These are phyloP conservation scores for Thalassiosira oceanica DNA, from an alignment of 352 stramenopile genomes.

Conservation along the genomic window DNA sequence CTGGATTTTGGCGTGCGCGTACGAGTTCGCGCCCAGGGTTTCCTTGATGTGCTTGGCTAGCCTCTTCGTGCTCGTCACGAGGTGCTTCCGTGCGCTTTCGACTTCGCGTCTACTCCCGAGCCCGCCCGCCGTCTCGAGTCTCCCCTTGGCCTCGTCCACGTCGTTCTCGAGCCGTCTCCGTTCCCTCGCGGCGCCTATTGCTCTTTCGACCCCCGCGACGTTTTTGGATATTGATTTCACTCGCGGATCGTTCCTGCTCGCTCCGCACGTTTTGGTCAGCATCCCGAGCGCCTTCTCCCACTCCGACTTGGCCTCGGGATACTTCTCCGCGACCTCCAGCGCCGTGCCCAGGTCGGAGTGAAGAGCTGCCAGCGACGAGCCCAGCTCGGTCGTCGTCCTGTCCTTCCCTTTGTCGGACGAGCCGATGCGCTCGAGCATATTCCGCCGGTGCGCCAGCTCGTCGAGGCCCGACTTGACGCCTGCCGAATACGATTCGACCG, in stretches of 20 bases:
- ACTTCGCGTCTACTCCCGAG: constrained; percentile 11
- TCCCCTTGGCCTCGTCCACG: constrained; percentile 11
- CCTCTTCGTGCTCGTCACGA: constrained; percentile 16
- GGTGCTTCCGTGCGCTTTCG: constrained; percentile 11
- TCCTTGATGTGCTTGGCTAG: constrained; percentile 25
- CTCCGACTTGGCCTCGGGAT: constrained; percentile 22
- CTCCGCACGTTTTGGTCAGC: constrained; percentile 21
- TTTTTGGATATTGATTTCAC: constrained; percentile 11
- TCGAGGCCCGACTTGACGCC: constrained; percentile 26
- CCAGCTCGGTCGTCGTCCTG: constrained; percentile 4
- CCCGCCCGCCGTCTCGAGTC: background rate
- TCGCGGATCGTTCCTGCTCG: constrained; percentile 3
- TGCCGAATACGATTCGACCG: constrained; percentile 38
- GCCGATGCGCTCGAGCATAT: constrained; percentile 1
- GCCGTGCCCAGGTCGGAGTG: constrained; percentile 31
- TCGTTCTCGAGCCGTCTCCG: background rate
- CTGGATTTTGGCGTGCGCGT: constrained; percentile 38
- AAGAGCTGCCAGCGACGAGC: constrained; percentile 11
- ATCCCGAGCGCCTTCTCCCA: constrained; percentile 25
- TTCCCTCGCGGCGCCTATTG: constrained; percentile 15
- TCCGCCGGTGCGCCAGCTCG: constrained; percentile 26
- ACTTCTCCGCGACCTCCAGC: constrained; percentile 43
- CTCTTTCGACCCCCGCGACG: constrained; percentile 26
- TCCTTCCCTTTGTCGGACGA: background rate
- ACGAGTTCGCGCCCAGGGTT: constrained; percentile 32